Evolutionary conservation across 140 eudicot genomes (phyloP).

Genomic region (Stevia rebaudiana): DNA sequence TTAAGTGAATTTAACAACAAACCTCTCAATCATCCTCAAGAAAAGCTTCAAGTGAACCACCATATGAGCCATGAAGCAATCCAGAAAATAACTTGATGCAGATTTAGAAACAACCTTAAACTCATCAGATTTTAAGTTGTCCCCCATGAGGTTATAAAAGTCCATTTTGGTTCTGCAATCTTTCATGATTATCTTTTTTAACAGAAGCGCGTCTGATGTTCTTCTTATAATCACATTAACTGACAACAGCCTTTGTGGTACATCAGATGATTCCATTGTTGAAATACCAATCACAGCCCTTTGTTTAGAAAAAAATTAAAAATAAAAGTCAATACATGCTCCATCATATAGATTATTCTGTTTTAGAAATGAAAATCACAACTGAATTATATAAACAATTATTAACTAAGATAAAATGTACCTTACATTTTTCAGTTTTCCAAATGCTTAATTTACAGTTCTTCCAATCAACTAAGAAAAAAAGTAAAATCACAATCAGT

Average conservation of each 20-base stretch:
- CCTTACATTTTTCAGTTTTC: constrained; percentile 10
- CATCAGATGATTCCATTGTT: constrained; percentile 18
- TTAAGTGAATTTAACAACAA: background rate
- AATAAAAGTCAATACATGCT: background rate
- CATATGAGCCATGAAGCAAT: constrained; percentile 64
- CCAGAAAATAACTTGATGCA: no score
- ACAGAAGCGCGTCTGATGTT: constrained; percentile 9
- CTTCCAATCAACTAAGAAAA: constrained; percentile 56
- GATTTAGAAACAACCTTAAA: constrained; percentile 47
- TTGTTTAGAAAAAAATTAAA: constrained; percentile 24
- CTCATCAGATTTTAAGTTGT: constrained; percentile 34
- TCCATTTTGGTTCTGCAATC: constrained; percentile 39
- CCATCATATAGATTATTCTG: constrained; percentile 9
- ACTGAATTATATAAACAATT: background rate
- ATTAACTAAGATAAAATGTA: constrained; percentile 31
- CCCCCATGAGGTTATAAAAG: constrained; percentile 45
- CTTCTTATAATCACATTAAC: constrained; percentile 20
- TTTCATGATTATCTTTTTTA: constrained; percentile 43
- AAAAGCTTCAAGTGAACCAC: constrained; percentile 82
- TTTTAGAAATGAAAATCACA: constrained; percentile 23
- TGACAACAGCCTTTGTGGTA: constrained; percentile 15
- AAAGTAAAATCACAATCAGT: constrained; percentile 38
- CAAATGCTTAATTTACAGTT: constrained; percentile 45
- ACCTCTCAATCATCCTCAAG: constrained; percentile 67
- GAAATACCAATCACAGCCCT: constrained; percentile 50